Conservation (phyloP, 2,329 filamentous ascomycete genomes). For the Penicillium griseofulvum region DNA sequence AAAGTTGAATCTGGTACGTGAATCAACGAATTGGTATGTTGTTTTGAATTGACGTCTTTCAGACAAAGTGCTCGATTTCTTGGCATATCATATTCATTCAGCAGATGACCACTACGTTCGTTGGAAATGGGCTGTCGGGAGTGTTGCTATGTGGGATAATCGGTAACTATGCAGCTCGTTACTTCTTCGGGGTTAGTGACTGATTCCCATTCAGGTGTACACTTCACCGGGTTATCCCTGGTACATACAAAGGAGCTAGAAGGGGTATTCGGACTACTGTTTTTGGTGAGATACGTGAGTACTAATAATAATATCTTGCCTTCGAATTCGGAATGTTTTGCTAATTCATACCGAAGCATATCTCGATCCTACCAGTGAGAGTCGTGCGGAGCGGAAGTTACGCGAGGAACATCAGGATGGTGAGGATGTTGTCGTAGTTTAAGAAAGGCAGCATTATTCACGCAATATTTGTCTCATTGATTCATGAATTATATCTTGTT, state of each 20-base stretch:
- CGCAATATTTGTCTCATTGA: not conserved
- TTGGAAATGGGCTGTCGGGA: slow-evolving; percentile 52
- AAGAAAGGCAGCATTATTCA: not conserved
- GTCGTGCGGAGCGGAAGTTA: not conserved
- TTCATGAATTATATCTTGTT: not conserved
- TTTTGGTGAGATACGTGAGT: slow-evolving; percentile 11
- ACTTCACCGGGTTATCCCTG: slow-evolving; percentile 11
- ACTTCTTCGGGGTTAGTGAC: not conserved
- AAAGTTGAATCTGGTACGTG: slow-evolving; percentile 44
- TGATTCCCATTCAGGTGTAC: slow-evolving; percentile 2
- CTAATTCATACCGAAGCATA: not conserved
- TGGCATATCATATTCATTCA: slow-evolving; percentile 48
- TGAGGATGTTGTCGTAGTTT: not conserved
- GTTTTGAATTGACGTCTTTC: not conserved
- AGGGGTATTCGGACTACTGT: slow-evolving; percentile 11
- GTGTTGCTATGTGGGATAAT: slow-evolving; percentile 55
- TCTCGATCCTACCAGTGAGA: slow-evolving; percentile 7
- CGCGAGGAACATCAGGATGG: not conserved
- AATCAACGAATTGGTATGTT: not conserved
- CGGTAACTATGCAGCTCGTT: slow-evolving; percentile 21
- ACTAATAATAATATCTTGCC: not conserved
- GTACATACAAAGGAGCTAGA: slow-evolving; percentile 5
- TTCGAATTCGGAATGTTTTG: not conserved
- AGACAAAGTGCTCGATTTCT: slow-evolving; percentile 48
- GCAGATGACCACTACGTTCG: slow-evolving; percentile 52